Evolutionary conservation across 441 rosid species (phyloP).

Genomic region (Erodium trifolium): DNA sequence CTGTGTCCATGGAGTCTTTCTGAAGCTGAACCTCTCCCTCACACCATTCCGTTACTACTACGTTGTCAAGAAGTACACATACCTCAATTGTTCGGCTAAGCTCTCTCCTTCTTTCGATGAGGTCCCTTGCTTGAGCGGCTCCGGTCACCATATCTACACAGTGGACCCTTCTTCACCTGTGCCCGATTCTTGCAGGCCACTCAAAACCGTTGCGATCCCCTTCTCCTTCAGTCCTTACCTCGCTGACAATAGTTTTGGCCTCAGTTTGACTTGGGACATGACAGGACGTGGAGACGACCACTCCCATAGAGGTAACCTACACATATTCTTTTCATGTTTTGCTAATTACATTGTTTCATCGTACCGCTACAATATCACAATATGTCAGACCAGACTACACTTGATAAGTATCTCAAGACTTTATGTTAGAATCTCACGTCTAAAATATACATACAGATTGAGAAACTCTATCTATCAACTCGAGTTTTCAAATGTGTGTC

Average conservation of each 20-base stretch:
- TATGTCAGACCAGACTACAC: too few relatives aligned
- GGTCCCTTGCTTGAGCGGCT: conserved; percentile 46
- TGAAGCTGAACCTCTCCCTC: conserved; percentile 44
- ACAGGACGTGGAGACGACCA: conserved; percentile 17
- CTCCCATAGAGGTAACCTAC: conserved; percentile 5
- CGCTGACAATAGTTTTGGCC: conserved; percentile 48
- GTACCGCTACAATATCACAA: too few relatives aligned
- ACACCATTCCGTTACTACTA: conserved; percentile 46
- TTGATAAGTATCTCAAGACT: too few relatives aligned
- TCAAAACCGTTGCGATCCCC: conserved; percentile 46
- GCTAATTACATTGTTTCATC: too few relatives aligned
- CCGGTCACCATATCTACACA: conserved; percentile 35
- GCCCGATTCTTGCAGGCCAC: conserved; percentile 33
- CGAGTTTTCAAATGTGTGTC: too few relatives aligned
- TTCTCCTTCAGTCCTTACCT: conserved; percentile 44
- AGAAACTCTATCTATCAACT: too few relatives aligned
- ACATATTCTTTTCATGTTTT: background rate
- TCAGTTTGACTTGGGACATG: conserved; percentile 45
- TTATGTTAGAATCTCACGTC: too few relatives aligned
- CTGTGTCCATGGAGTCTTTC: conserved; percentile 55
- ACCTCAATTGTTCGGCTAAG: conserved; percentile 45
- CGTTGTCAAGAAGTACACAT: conserved; percentile 36
- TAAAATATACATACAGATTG: too few relatives aligned
- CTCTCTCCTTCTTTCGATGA: conserved; percentile 24
- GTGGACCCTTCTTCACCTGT: conserved; percentile 22